Evolutionary conservation across 192 early-diverging fungal genomes (phyloP).

Genomic region (Rhizoclosmatium sp.): DNA sequence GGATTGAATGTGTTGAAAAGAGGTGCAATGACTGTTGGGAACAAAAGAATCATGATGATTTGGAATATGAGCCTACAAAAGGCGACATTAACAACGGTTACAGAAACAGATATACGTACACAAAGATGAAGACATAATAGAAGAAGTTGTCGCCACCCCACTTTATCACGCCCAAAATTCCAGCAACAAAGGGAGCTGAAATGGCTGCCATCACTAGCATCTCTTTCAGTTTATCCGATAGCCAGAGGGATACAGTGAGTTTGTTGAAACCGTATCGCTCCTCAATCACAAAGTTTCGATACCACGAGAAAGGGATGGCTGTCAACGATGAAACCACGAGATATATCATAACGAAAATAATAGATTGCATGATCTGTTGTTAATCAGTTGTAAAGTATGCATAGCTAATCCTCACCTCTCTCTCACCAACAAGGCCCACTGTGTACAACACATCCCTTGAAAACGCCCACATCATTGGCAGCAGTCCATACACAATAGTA

Average conservation of each 20-base stretch:
- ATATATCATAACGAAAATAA: slow-evolving; percentile 75
- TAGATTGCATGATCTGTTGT: slow-evolving; percentile 79
- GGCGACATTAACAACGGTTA: background rate
- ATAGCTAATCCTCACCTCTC: slow-evolving; percentile 61
- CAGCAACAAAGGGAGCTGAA: slow-evolving; percentile 80
- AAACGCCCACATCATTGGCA: slow-evolving; percentile 78
- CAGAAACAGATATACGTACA: slow-evolving; percentile 59
- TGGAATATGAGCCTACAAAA: slow-evolving; percentile 52
- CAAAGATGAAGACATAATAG: slow-evolving; percentile 90
- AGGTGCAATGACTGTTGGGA: slow-evolving; percentile 96
- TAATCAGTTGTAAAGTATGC: background rate
- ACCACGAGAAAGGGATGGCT: slow-evolving; percentile 82
- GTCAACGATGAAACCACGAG: slow-evolving; percentile 67
- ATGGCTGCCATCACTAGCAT: slow-evolving; percentile 73
- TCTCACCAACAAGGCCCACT: slow-evolving; percentile 64
- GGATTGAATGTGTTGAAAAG: slow-evolving; percentile 96
- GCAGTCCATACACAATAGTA: slow-evolving; percentile 72
- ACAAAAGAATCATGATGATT: slow-evolving; percentile 69
- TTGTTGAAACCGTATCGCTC: slow-evolving; percentile 97
- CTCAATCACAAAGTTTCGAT: slow-evolving; percentile 95
- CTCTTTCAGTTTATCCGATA: slow-evolving; percentile 81
- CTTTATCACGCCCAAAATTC: slow-evolving; percentile 76
- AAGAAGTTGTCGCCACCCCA: slow-evolving; percentile 85
- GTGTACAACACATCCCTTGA: slow-evolving; percentile 61
- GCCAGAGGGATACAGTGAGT: slow-evolving; percentile 81